Evolutionary conservation across 2,329 filamentous ascomycete species (phyloP).

Genomic region (Paecilomyces sp.): DNA sequence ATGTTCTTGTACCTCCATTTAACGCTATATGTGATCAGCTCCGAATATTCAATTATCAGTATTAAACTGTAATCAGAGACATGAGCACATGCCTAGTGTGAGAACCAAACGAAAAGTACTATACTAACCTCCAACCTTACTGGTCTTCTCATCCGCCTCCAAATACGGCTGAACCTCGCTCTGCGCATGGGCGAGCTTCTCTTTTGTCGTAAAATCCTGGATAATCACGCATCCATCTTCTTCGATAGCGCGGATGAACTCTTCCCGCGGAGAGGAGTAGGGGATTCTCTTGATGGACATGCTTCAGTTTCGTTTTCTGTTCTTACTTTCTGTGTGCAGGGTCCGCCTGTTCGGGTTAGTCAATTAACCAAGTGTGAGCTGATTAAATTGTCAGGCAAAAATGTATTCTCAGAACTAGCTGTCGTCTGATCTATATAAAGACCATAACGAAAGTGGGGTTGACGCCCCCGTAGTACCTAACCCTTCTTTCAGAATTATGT

Average conservation of each 20-base stretch:
- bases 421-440: background rate
- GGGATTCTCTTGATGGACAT: constrained; percentile 2
- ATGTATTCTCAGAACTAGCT: background rate
- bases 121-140: constrained; percentile 14
- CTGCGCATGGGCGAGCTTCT: constrained; percentile 18
- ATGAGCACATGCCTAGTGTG: background rate
- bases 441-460: background rate
- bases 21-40: constrained; percentile 8
- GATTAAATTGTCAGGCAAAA: background rate
- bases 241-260: constrained; percentile 25
- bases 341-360: background rate
- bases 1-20: constrained; percentile 29
- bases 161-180: constrained; percentile 20
- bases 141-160: constrained; percentile 14
- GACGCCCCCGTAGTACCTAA: background rate
- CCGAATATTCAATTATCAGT: background rate
- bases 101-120: background rate
- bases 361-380: background rate
- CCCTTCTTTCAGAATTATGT: background rate
- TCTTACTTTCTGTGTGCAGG: background rate
- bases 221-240: constrained; percentile 28
- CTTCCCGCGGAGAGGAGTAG: constrained; percentile 2
- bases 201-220: constrained; percentile 20
- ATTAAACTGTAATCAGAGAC: no score
- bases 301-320: background rate